Percentiles rank a stretch among this genome's conserved stretches.
Evolutionary conservation across 495 filamentous ascomycete genomes (phyloP).

Genomic region (Penicillium malachiteum): DNA sequence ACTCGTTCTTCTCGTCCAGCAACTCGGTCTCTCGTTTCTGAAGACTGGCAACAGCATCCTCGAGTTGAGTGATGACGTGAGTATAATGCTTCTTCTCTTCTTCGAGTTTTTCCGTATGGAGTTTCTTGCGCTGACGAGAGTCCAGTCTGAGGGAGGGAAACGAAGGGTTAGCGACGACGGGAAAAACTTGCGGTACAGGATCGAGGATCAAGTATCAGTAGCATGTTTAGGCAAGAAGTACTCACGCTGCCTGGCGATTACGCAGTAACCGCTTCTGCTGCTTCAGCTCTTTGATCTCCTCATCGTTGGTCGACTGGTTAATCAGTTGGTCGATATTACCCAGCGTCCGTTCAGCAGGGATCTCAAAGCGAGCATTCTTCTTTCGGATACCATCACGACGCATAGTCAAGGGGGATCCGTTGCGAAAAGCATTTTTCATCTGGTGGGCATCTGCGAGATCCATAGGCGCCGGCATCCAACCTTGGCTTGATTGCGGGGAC

Average conservation of each 20-base stretch:
- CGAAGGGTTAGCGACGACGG: neutral
- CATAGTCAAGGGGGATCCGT: slow-evolving; percentile 70
- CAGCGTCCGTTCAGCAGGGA: slow-evolving; percentile 88
- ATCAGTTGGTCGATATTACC: slow-evolving; percentile 95
- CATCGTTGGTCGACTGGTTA: slow-evolving; percentile 81
- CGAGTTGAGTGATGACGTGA: slow-evolving; percentile 68
- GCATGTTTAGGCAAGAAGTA: slow-evolving; percentile 16
- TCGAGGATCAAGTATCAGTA: neutral
- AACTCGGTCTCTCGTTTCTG: slow-evolving; percentile 57
- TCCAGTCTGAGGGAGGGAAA: slow-evolving; percentile 65
- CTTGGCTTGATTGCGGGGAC: slow-evolving; percentile 62
- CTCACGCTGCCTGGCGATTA: slow-evolving; percentile 95
- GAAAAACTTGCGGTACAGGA: neutral
- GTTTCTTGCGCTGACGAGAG: slow-evolving; percentile 97
- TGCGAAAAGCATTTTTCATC: slow-evolving; percentile 75
- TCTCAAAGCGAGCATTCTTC: slow-evolving; percentile 99
- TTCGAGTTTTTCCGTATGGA: slow-evolving; percentile 95
- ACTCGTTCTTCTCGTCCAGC: slow-evolving; percentile 65
- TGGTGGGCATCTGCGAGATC: slow-evolving; percentile 62
- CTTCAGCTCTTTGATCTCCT: slow-evolving; percentile 96
- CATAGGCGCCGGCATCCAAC: slow-evolving; percentile 60
- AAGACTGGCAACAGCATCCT: slow-evolving; percentile 68
- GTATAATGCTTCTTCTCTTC: slow-evolving; percentile 93
- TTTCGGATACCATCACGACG: slow-evolving; percentile 94
- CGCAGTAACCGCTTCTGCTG: slow-evolving; percentile 94